A percentile compares a stretch with the other conserved stretches of the same genome.
These are phyloP conservation scores for Friedmanniomyces endolithicus DNA, from an alignment of 495 filamentous ascomycete species.

Conservation along the genomic window DNA sequence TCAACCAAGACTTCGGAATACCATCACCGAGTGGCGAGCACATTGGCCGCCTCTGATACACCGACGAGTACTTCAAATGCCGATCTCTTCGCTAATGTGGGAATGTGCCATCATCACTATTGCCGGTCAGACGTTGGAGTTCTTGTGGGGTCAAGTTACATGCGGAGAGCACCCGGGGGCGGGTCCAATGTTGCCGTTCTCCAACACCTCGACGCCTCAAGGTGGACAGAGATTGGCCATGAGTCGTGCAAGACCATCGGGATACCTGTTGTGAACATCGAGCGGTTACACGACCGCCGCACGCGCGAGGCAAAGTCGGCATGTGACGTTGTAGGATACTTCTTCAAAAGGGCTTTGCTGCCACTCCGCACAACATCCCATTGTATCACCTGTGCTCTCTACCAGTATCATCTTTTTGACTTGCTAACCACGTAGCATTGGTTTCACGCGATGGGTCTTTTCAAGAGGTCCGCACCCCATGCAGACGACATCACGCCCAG, in stretches of 20 bases:
- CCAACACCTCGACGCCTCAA: neutral
- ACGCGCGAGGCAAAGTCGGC: neutral
- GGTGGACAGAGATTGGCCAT: neutral
- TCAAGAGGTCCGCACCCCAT: neutral
- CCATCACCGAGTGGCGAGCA: no score
- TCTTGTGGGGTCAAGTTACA: neutral
- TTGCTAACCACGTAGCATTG: neutral
- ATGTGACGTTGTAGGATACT: neutral
- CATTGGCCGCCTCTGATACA: no score
- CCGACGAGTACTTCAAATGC: neutral
- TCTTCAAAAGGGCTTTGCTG: neutral
- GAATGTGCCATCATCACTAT: neutral
- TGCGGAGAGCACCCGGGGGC: neutral
- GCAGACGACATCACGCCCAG: conserved; percentile 4
- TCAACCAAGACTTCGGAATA: no score
- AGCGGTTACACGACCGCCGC: neutral
- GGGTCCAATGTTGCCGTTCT: neutral
- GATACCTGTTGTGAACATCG: neutral
- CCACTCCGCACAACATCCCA: neutral
- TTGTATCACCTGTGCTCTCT: no score
- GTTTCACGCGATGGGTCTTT: conserved; percentile 2
- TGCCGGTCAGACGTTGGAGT: neutral
- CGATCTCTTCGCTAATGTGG: neutral
- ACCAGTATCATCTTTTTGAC: neutral
- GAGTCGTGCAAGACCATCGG: neutral